These are phyloP conservation scores for Trichosanthes truncata DNA, from an alignment of 306 rosid genomes.

Conservation along the genomic window DNA sequence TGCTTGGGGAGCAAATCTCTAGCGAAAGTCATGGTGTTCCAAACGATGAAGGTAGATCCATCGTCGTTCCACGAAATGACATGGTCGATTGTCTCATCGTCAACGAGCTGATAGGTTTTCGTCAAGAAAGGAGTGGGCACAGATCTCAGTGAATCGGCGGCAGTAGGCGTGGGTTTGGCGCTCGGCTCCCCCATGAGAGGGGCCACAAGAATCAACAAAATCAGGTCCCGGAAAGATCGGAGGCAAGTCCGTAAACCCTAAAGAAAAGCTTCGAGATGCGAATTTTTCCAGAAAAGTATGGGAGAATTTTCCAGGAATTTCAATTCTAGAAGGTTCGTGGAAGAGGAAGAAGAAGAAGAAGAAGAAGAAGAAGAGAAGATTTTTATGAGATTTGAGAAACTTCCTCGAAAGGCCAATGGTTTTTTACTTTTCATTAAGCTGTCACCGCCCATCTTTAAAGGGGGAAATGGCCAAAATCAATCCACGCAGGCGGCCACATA, in stretches of 20 bases:
- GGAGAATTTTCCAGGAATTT: background rate
- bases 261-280: background rate
- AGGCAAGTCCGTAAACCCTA: background rate
- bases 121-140: conserved; percentile 77
- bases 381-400: background rate
- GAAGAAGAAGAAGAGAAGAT: background rate
- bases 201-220: conserved; percentile 24
- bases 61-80: conserved; percentile 85
- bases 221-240: background rate
- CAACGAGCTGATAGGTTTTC: conserved; percentile 70
- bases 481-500: background rate
- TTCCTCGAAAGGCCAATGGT: background rate
- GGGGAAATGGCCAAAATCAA: background rate
- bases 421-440: background rate
- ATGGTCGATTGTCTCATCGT: conserved; percentile 57
- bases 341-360: background rate
- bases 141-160: conserved; percentile 31
- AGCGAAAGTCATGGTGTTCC: conserved; percentile 86
- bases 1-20: conserved; percentile 74
- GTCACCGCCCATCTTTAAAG: too few species aligned
- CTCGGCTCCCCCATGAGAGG: conserved; percentile 33
- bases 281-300: background rate
- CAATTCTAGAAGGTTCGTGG: conserved; percentile 74
- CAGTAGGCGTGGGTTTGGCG: conserved; percentile 15
- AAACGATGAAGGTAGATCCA: conserved; percentile 86